Base-by-base conservation (phyloP, 495 filamentous ascomycete genomes). In the Lasiosphaeria hispida region DNA sequence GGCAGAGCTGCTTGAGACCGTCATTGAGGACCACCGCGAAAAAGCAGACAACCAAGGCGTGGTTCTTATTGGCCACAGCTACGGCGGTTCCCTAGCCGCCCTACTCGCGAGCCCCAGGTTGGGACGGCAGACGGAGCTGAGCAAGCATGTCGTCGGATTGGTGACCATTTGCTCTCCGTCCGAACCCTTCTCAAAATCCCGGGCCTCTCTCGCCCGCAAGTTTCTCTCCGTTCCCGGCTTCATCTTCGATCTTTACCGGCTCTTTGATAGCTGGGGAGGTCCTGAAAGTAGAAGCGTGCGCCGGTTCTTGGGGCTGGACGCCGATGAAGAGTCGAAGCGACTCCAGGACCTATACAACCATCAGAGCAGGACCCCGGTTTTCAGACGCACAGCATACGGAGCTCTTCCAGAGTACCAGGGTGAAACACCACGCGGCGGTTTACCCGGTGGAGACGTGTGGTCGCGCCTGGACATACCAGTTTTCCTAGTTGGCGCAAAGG, bases 341-440 rank as follows among this genome's bases (percentile, higher is more conserved):
- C 77, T 96, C 37, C 93, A 97, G 70, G 69, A 88, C 23, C 83
- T 84, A 18, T 97, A 87, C 76, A 97, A 97, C 70, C 79, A 79
- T 51, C 90, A 96, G 66, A 93, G 88, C 59, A 80, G 76, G 60
- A 91, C 91, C 0, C 77, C 87, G 0, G 90, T 95, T 0, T 96
- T 89, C 83, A 82, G 87, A 57, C 81, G 92, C 38, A 93, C 96
- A 88, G 88, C 85, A 4, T 88, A 79, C 72, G 92, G 91, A 2
- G 72, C 76, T 43, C 69, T 91, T 15, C 84, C 87, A 11, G 75
- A 70, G 11, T 85, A 84, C 58, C 57, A 75, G 10, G 64, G 77
- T 15, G 79, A 74, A 17, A 63, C 74, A 11, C 66, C 82, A 4
- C 65, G 75, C n/a, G 85, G 84, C 7, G 89, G 89, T 2, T 66